These are phyloP conservation scores for Fraxinus excelsior DNA, from an alignment of 257 asterid species.

Conservation along the genomic window DNA sequence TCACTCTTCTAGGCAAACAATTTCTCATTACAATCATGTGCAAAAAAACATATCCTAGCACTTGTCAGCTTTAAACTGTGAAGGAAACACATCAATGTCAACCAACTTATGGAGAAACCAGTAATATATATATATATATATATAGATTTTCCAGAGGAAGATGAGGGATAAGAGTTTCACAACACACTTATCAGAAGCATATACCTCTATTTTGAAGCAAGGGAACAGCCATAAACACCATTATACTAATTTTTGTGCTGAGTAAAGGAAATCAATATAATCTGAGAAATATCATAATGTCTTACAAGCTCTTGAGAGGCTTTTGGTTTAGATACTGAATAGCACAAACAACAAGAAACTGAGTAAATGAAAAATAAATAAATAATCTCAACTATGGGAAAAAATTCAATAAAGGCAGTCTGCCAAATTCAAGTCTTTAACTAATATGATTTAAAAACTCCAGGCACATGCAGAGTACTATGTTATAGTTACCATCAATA, in stretches of 20 bases:
- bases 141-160: not conserved
- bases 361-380: not conserved
- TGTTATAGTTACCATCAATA: not conserved
- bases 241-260: too few species aligned
- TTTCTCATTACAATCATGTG: too few species aligned
- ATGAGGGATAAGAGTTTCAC: not conserved
- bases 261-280: too few species aligned
- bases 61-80: too few species aligned
- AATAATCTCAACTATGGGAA: not conserved
- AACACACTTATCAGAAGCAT: not conserved
- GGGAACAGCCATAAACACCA: too few species aligned
- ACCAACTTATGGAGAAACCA: too few species aligned
- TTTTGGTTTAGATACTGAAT: not conserved
- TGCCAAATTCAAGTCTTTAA: not conserved
- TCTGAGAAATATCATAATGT: not conserved
- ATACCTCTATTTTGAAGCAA: too few species aligned
- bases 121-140: too few species aligned
- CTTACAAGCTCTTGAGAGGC: not conserved
- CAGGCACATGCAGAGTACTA: not conserved
- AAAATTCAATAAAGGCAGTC: not conserved
- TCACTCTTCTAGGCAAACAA: too few species aligned
- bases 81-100: too few species aligned
- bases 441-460: not conserved
- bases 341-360: not conserved
- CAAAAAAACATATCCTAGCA: too few species aligned